phyloP scores from a whole-genome alignment of 495 filamentous ascomycete species.

The Echria macrotheca region DNA sequence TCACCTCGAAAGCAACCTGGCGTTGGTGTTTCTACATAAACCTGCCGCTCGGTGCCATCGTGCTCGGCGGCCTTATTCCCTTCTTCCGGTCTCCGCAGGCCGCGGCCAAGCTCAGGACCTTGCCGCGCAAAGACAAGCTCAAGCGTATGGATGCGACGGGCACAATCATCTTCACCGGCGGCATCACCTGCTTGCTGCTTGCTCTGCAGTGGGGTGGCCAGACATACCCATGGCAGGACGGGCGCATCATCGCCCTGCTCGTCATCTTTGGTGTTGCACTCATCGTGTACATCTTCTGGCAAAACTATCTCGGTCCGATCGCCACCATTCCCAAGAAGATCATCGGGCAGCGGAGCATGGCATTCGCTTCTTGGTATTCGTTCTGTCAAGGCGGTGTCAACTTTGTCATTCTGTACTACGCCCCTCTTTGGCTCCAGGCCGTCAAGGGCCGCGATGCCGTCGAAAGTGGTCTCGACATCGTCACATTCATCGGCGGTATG shows the following conservation, averaged over 20 bases:
- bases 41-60: no score
- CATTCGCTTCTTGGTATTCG: no score
- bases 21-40: no score
- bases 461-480: no score
- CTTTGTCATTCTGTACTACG: no score
- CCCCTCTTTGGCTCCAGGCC: no score
- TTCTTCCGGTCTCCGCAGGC: conserved; percentile 63
- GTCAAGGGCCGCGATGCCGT: no score
- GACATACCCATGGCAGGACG: conserved; percentile 55
- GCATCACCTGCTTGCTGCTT: conserved; percentile 60
- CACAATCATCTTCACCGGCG: conserved; percentile 56
- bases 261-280: conserved; percentile 55
- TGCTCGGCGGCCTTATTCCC: no score
- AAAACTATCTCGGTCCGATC: conserved; percentile 54
- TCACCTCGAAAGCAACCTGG: no score
- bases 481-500: no score
- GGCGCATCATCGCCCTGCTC: conserved; percentile 60
- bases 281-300: conserved; percentile 49
- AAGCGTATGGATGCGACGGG: conserved; percentile 56
- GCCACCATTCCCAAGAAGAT: conserved; percentile 69
- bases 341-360: no score
- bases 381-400: no score
- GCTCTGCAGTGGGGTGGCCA: conserved; percentile 76
- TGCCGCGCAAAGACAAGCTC: conserved; percentile 42
- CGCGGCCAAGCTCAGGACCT: conserved; percentile 52